A percentile compares a stretch with the other conserved stretches of the same genome.
These are phyloP conservation scores for Yarrowia porcina DNA, from an alignment of 805 yeast genomes.

Conservation along the genomic window DNA sequence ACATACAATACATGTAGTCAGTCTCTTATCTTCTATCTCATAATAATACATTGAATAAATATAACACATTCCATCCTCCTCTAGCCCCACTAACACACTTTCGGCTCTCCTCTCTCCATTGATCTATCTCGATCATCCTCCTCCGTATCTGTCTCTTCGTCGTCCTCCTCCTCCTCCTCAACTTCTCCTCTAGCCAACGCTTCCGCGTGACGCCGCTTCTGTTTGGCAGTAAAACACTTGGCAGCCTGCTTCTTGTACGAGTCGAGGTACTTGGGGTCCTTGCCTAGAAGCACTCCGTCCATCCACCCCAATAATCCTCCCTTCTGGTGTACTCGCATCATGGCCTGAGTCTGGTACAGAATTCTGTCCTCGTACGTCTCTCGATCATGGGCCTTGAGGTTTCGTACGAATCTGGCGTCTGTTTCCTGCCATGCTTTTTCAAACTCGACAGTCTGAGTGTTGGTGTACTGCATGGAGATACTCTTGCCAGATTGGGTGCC, in stretches of 20 bases:
- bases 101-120: no score
- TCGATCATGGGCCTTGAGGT: constrained; percentile 2
- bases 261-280: not conserved
- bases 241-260: constrained; percentile 9
- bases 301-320: constrained; percentile 2
- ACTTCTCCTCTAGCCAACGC: no score
- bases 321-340: not conserved
- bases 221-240: not conserved
- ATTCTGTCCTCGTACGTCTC: constrained; percentile 6
- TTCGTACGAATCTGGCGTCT: not conserved
- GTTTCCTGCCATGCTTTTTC: constrained; percentile 4
- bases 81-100: no score
- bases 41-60: not conserved
- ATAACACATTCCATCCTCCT: not conserved
- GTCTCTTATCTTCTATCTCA: no score
- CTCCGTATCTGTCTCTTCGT: no score
- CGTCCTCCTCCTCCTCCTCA: not conserved
- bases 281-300: constrained; percentile 11
- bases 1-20: no score
- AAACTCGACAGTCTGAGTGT: not conserved
- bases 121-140: not conserved
- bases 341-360: constrained; percentile 15
- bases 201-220: constrained; percentile 3
- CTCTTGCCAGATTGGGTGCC: not conserved
- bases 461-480: not conserved